phyloP scores from a whole-genome alignment of 352 stramenopile species.

The Phytophthora cactorum region DNA sequence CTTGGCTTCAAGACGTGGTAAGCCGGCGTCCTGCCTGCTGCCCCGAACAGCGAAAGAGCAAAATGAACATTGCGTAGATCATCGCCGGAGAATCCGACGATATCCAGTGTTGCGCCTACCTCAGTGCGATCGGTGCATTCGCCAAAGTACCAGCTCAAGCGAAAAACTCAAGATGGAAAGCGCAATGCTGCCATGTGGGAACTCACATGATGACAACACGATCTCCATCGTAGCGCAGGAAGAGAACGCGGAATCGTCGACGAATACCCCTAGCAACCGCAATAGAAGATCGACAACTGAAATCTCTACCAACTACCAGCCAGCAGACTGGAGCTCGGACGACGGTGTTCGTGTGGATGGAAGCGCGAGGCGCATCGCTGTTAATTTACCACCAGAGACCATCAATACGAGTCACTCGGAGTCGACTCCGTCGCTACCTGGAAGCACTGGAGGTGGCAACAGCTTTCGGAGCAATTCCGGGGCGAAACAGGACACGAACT shows the following conservation, averaged over 20 bases:
- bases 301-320: constrained; percentile 28
- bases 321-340: constrained; percentile 29
- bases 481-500: too few species aligned
- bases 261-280: neutral
- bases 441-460: constrained; percentile 19
- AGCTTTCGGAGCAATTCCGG: constrained; percentile 17
- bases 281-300: neutral
- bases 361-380: constrained; percentile 34
- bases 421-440: constrained; percentile 10
- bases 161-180: constrained; percentile 6
- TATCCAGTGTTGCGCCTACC: too few species aligned
- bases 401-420: neutral
- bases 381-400: constrained; percentile 16
- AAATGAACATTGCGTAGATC: constrained; percentile 27
- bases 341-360: constrained; percentile 26
- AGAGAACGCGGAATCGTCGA: neutral
- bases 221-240: constrained; percentile 29
- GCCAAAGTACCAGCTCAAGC: constrained; percentile 18
- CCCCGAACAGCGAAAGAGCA: constrained; percentile 20
- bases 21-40: neutral
- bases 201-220: constrained; percentile 10
- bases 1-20: neutral
- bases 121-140: constrained; percentile 24
- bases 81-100: neutral
- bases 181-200: constrained; percentile 8